Evolutionary conservation across 495 filamentous ascomycete species (phyloP).

Genomic region (Neurospora intermedia): DNA sequence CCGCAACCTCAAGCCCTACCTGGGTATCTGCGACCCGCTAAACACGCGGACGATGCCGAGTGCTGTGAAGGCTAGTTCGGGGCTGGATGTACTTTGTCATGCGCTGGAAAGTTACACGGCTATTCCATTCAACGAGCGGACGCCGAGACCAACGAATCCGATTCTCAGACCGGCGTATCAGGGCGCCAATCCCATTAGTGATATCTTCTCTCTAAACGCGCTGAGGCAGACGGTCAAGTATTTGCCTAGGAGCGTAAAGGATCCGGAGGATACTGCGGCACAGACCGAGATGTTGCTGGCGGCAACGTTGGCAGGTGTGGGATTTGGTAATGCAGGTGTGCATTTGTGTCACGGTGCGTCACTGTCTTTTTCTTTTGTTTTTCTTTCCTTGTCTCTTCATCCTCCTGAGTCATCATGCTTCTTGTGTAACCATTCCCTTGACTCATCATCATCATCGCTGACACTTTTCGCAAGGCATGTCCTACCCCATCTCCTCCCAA

Average conservation of each 20-base stretch:
- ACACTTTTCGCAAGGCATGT: slow-evolving; percentile 52
- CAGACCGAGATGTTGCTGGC: slow-evolving; percentile 92
- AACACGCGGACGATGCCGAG: slow-evolving; percentile 94
- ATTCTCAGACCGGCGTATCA: slow-evolving; percentile 90
- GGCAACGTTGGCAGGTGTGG: slow-evolving; percentile 85
- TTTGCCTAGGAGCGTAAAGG: slow-evolving; percentile 71
- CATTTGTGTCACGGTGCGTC: slow-evolving; percentile 77
- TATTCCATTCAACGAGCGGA: slow-evolving; percentile 80
- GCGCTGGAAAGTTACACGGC: slow-evolving; percentile 88
- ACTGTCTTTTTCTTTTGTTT: neutral
- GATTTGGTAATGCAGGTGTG: slow-evolving; percentile 95
- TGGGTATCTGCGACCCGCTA: slow-evolving; percentile 91
- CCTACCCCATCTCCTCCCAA: slow-evolving; percentile 86
- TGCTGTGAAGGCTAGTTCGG: slow-evolving; percentile 78
- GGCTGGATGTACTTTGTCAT: slow-evolving; percentile 91
- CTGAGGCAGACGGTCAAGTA: slow-evolving; percentile 77
- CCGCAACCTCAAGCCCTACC: slow-evolving; percentile 84
- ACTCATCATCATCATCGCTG: neutral
- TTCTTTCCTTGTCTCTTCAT: neutral
- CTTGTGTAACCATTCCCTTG: neutral
- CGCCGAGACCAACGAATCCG: slow-evolving; percentile 76
- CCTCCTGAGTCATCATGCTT: neutral
- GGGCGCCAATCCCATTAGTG: slow-evolving; percentile 92
- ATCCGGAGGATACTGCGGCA: slow-evolving; percentile 84
- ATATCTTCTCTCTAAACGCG: slow-evolving; percentile 85